phyloP scores from a whole-genome alignment of 164 flowering plant species.

The Magnolia changhungtana region DNA sequence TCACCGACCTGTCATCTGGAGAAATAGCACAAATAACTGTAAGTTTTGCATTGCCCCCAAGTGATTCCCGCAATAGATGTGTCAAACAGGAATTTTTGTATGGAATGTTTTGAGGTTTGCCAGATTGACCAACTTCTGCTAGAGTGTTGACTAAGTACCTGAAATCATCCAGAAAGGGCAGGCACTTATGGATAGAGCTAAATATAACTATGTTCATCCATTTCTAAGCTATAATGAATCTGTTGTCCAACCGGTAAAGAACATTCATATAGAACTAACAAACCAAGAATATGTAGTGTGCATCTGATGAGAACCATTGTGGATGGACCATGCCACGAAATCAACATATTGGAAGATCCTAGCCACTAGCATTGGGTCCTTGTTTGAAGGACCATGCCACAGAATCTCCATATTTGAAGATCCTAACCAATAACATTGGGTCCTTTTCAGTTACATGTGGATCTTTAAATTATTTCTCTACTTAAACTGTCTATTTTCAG shows the following conservation, averaged over 20 bases:
- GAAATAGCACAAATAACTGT: constrained; percentile 77
- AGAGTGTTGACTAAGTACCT: constrained; percentile 74
- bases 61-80: constrained; percentile 71
- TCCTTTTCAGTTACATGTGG: no score
- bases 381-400: no score
- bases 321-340: no score
- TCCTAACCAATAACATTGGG: no score
- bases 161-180: constrained; percentile 20
- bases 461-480: no score
- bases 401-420: no score
- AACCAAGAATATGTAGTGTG: background rate
- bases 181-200: background rate
- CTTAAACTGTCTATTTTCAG: background rate
- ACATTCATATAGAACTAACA: background rate
- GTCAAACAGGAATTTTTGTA: constrained; percentile 72
- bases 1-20: constrained; percentile 54
- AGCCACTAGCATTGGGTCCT: no score
- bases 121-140: constrained; percentile 42
- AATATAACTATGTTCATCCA: background rate
- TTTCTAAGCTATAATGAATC: background rate
- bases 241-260: background rate
- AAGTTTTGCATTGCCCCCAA: constrained; percentile 94
- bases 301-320: no score
- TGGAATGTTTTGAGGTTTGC: constrained; percentile 35
- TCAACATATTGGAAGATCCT: no score